A percentile compares a stretch with the other conserved stretches of the same genome.
Evolutionary conservation across 768 basidiomycete species (phyloP).

Genomic region (Gloeostereum incarnatum): DNA sequence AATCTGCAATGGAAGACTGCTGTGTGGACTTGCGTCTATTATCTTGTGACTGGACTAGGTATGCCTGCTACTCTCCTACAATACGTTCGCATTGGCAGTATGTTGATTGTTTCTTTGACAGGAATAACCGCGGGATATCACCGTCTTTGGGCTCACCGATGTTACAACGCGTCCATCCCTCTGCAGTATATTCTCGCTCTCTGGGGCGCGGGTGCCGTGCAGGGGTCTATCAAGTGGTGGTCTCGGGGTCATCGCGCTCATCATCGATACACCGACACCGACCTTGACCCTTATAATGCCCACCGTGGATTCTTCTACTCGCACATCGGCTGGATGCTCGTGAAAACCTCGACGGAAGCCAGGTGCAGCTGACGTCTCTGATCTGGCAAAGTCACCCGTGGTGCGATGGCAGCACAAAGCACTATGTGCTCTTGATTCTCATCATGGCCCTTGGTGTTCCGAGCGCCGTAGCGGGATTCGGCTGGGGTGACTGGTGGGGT

Average conservation of each 20-base stretch:
- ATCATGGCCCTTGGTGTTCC: constrained; percentile 37
- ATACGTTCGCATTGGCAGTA: neutral
- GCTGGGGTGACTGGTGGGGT: constrained; percentile 46
- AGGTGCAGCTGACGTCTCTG: constrained; percentile 40
- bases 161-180: constrained; percentile 38
- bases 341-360: constrained; percentile 37
- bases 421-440: constrained; percentile 32
- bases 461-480: constrained; percentile 33
- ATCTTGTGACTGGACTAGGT: constrained; percentile 71
- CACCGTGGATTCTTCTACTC: constrained; percentile 40
- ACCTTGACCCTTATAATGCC: constrained; percentile 48
- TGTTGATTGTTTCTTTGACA: neutral
- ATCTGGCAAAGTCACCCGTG: constrained; percentile 34
- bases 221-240: constrained; percentile 54
- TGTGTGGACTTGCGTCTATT: too few species aligned
- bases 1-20: constrained; percentile 44
- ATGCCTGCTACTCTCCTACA: constrained; percentile 19
- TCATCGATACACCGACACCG: constrained; percentile 46
- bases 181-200: constrained; percentile 37
- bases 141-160: constrained; percentile 46
- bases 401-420: constrained; percentile 44
- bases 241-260: constrained; percentile 44
- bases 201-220: constrained; percentile 38
- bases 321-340: constrained; percentile 44
- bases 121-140: constrained; percentile 37